Base-by-base conservation (phyloP, 148 eudicot species). In the Chenopodium quinoa region DNA sequence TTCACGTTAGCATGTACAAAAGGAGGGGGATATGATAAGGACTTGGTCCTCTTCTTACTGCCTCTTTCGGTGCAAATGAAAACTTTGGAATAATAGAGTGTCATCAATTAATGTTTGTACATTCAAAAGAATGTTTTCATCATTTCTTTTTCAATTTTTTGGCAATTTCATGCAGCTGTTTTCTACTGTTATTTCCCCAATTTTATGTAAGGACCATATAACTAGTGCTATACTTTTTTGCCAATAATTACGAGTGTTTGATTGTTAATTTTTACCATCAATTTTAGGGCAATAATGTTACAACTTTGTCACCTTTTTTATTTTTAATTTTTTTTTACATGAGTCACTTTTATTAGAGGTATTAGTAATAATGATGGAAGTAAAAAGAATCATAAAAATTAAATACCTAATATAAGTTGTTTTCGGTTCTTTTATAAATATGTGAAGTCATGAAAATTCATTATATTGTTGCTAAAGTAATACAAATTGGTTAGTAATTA, bases 11-110 rank as follows among this genome's bases (percentile, higher is more conserved):
- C 54, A 11, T 13, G 73, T 63, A 67, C 9, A 58, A 62, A 72
- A 70, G 44, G 32, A 69, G 27, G 50, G 37, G 11, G 34, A 47
- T 72, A 82, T 62, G 72, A 75, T 8, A 76, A 44, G 11, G 76
- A 62, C 65, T 76, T 72, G 44, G 40, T 65, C 75, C 27, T 46
- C 60, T 16, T 52, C 56, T 82, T 16, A 56, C 52, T 8, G 22
- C 67, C n/a, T 73, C 83, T 84, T 84, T 84, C 80, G 83, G 86
- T 84, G 86, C 66, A 74, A 84, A 56, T 56, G 19, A 56, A 56
- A 56, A 79, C 82, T 79, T 84, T 75, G 80, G 58, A 69, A 75
- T 58, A 69, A 68, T 58, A 32, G 60, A 76, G 56, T 73, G 44
- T 80, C 29, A 80, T 31, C 29, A 74, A 50, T 74, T 72, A 22